Percentiles rank a stretch among this genome's conserved stretches.
Evolutionary conservation across 306 rosid genomes (phyloP).

Genomic region (Begonia masoniana): DNA sequence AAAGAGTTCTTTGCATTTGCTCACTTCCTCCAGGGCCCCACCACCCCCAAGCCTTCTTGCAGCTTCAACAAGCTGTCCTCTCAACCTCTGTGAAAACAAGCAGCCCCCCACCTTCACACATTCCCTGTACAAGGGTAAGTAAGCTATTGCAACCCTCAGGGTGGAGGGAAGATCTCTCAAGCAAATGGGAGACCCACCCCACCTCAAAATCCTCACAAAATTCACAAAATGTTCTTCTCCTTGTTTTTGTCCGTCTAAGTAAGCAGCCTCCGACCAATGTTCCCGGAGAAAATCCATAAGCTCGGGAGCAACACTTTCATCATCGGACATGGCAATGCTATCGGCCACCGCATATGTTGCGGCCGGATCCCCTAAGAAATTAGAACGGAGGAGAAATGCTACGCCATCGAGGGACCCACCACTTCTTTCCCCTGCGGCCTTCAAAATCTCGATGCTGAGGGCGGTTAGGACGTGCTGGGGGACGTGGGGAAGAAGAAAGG

Average conservation of each 20-base stretch:
- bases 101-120: constrained; percentile 57
- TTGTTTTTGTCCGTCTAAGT: constrained; percentile 41
- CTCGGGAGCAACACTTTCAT: constrained; percentile 59
- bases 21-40: constrained; percentile 27
- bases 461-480: constrained; percentile 70
- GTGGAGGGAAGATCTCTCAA: constrained; percentile 73
- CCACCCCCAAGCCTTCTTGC: constrained; percentile 48
- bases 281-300: constrained; percentile 55
- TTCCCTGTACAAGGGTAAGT: constrained; percentile 72
- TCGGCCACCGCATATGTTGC: constrained; percentile 81
- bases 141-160: constrained; percentile 57
- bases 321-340: constrained; percentile 57
- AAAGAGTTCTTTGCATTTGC: constrained; percentile 50
- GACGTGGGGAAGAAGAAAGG: constrained; percentile 74
- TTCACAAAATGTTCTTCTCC: constrained; percentile 63
- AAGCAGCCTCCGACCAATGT: constrained; percentile 74
- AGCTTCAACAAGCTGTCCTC: constrained; percentile 83
- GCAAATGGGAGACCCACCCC: constrained; percentile 69
- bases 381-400: constrained; percentile 68
- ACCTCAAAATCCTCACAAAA: constrained; percentile 48
- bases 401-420: constrained; percentile 78
- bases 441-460: constrained; percentile 67
- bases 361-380: constrained; percentile 73
- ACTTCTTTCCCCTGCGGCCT: constrained; percentile 85
- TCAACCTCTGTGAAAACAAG: constrained; percentile 58